Evolutionary conservation across 345 rosid species (phyloP), one percentile per base, ranked within the genome.

Genomic region (Punica granatum): DNA sequence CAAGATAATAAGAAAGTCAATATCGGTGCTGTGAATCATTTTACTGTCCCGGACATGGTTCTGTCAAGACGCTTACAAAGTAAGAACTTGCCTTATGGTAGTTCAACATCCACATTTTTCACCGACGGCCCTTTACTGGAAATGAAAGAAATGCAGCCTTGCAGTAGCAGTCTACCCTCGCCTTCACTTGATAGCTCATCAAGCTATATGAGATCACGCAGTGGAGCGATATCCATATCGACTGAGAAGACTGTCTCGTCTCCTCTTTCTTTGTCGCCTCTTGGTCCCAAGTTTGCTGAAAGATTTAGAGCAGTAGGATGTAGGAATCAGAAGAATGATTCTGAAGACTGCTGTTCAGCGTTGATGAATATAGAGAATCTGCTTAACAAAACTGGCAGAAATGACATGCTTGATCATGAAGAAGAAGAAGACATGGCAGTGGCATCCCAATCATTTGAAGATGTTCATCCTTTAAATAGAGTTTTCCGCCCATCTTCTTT

Each of bases 121-220:
- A 84, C 89, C 12, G 93, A 92, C 74, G 98, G 97, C 56, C 97
- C 92, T 65, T 69, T 90, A 77, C 78, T 84, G 67, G 88, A 84
- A 60, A 78, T 77, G 72, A 73, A 67, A 42, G 80, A 72, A 41
- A 73, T 53, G 32, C 68, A 9, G 7, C 11, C 64, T 63, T 66
- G 67, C 71, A 35, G 49, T 68, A 67, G 77, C 71, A 70, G 75
- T 79, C 69, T 76, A 14, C 48, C 62, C 67, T 73, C 80, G 49
- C 70, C 86, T 67, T 70, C 69, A 34, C 65, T 63, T 78, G 83
- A 82, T 74, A 67, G 56, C 67, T 69, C 73, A 71, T 61, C 81
- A 66, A 76, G 65, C 66, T 77, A 70, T 74, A 71, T 70, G 39
- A 71, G 81, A 72, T 73, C 81, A 49, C 68, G 31, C 67, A 78